phyloP scores from a whole-genome alignment of 495 filamentous ascomycete genomes.

The Hypoxylon cercidicola region DNA sequence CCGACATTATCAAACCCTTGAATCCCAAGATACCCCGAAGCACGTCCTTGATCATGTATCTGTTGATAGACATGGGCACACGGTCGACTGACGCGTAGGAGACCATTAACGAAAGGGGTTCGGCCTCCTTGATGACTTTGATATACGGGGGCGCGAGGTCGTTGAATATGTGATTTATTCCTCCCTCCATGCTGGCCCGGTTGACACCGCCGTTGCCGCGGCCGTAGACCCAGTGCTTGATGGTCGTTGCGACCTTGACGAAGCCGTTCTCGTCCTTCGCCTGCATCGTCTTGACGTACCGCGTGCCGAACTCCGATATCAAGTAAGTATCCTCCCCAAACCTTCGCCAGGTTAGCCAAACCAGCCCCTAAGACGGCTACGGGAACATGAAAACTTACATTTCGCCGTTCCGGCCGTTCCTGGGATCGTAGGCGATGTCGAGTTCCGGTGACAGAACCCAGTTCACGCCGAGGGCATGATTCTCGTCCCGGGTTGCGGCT shows the following conservation, averaged over 20 bases:
- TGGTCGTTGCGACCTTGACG: slow-evolving; percentile 31
- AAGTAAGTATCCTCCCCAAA: slow-evolving; percentile 37
- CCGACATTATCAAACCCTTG: slow-evolving; percentile 35
- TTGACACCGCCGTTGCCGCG: slow-evolving; percentile 32
- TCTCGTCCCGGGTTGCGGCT: slow-evolving; percentile 27
- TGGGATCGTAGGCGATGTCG: slow-evolving; percentile 30
- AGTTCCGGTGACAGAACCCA: slow-evolving; percentile 35
- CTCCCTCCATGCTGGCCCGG: slow-evolving; percentile 27
- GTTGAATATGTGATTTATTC: slow-evolving; percentile 36
- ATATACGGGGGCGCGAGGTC: slow-evolving; percentile 26
- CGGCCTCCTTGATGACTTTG: slow-evolving; percentile 24
- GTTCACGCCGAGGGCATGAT: slow-evolving; percentile 25
- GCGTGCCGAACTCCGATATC: slow-evolving; percentile 24
- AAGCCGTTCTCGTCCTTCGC: slow-evolving; percentile 35
- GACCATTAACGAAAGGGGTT: slow-evolving; percentile 21
- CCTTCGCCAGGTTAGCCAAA: background rate
- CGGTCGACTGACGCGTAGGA: slow-evolving; percentile 32
- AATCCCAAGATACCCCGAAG: slow-evolving; percentile 48
- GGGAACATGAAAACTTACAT: slow-evolving; percentile 11
- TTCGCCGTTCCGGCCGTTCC: slow-evolving; percentile 36
- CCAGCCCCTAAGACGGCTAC: background rate
- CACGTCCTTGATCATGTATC: slow-evolving; percentile 60
- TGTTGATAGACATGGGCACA: slow-evolving; percentile 48
- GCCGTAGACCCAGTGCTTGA: slow-evolving; percentile 39
- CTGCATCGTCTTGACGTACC: slow-evolving; percentile 38